Conservation (phyloP, 1,139 yeast genomes). For the Hyphopichia buzzinii region DNA sequence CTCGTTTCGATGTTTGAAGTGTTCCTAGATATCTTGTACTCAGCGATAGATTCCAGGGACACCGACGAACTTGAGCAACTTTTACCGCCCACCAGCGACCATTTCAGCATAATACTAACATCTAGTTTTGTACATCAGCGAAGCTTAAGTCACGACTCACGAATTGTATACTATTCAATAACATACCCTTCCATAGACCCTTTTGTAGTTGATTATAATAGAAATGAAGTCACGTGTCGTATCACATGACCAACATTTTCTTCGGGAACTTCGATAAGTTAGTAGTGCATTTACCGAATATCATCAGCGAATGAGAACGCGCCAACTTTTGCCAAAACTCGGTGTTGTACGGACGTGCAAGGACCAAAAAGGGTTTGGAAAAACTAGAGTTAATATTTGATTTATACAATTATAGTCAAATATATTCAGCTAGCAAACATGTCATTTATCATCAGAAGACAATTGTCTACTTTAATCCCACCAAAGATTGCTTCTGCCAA, state of each 20-base stretch:
- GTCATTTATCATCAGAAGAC: slow-evolving; percentile 90
- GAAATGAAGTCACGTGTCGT: no score
- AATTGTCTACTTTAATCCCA: slow-evolving; percentile 93
- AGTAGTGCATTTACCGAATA: background rate
- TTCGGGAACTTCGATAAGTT: no score
- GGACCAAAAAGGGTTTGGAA: background rate
- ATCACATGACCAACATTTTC: background rate
- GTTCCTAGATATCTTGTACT: no score
- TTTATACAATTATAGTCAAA: no score
- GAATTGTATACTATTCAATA: background rate
- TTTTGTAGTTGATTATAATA: no score
- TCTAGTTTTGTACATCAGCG: slow-evolving; percentile 48
- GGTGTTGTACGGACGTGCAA: background rate
- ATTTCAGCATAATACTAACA: slow-evolving; percentile 8
- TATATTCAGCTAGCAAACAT: slow-evolving; percentile 36
- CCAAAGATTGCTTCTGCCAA: slow-evolving; percentile 97
- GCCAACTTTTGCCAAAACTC: background rate
- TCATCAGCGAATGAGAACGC: slow-evolving; percentile 3
- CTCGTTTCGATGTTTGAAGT: background rate
- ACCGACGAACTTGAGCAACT: no score
- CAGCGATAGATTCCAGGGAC: no score
- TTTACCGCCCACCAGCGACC: slow-evolving; percentile 2
- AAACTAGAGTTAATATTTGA: no score
- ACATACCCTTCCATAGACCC: no score
- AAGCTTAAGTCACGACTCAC: slow-evolving; percentile 21